A percentile compares a stretch with the other conserved stretches of the same genome.
Evolutionary conservation across 2,329 filamentous ascomycete species (phyloP).

Genomic region (Colletotrichum zoysiae): DNA sequence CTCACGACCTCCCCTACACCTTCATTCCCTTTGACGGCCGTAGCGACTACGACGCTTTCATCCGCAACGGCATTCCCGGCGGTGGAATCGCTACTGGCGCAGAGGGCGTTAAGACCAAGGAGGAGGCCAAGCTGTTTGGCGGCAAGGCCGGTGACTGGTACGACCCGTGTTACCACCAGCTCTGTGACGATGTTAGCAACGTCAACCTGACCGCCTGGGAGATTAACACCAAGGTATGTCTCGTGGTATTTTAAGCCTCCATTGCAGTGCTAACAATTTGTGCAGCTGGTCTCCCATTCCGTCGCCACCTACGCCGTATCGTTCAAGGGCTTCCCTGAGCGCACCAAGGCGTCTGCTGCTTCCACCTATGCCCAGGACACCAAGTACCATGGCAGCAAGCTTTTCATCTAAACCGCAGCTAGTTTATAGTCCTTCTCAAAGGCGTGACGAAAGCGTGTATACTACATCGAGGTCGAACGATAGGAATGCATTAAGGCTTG

Average conservation of each 20-base stretch:
- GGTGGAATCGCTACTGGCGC: conserved; percentile 84
- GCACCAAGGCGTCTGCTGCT: conserved; percentile 51
- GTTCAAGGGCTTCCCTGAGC: conserved; percentile 74
- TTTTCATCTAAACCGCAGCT: conserved; percentile 57
- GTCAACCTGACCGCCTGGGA: conserved; percentile 72
- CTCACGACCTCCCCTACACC: conserved; percentile 73
- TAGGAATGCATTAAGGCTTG: not conserved
- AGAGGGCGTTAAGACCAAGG: conserved; percentile 79
- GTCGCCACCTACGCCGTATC: conserved; percentile 78
- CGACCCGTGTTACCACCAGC: conserved; percentile 72
- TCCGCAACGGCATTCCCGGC: conserved; percentile 77
- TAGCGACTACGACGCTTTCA: conserved; percentile 84
- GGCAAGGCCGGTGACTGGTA: conserved; percentile 73
- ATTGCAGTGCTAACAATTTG: conserved; percentile 38
- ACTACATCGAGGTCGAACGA: not conserved
- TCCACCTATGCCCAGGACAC: conserved; percentile 50
- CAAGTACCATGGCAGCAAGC: conserved; percentile 64
- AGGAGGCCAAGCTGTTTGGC: conserved; percentile 77
- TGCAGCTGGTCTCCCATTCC: conserved; percentile 75
- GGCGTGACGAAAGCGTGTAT: not conserved
- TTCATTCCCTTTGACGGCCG: conserved; percentile 83
- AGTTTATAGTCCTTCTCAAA: not conserved
- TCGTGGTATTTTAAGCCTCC: not conserved
- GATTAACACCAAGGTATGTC: conserved; percentile 68
- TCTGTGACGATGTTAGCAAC: conserved; percentile 71